Evolutionary conservation across 2,329 filamentous ascomycete species (phyloP).

Genomic region (Emmonsia crescens): DNA sequence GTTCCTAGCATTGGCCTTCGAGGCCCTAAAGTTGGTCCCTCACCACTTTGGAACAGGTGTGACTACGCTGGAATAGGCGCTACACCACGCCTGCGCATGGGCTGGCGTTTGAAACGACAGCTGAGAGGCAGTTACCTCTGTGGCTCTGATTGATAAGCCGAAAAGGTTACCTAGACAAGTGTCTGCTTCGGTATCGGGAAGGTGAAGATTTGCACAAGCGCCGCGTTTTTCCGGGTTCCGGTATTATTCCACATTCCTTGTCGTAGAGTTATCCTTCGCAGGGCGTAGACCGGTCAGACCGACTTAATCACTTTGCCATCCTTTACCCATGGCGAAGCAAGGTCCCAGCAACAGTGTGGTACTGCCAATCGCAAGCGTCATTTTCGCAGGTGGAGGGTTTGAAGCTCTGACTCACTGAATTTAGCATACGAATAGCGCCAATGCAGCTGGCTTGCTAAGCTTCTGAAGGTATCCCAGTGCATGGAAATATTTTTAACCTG

Average conservation of each 20-base stretch:
- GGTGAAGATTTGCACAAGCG: neutral
- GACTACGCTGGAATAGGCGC: neutral
- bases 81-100: neutral
- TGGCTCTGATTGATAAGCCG: neutral
- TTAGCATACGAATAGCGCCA: neutral
- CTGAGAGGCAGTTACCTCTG: neutral
- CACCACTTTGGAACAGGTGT: neutral
- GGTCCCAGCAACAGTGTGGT: neutral
- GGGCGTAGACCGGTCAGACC: neutral
- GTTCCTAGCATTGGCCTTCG: neutral
- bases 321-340: neutral
- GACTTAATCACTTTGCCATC: neutral
- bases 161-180: neutral
- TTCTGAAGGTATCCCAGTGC: neutral
- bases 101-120: neutral
- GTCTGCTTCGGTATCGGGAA: neutral
- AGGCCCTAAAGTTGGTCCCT: neutral
- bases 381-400: no score
- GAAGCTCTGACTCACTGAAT: neutral
- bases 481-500: neutral
- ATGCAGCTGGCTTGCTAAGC: neutral
- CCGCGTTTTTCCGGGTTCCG: neutral
- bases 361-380: neutral
- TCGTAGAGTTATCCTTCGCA: neutral
- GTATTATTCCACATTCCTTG: neutral